Base-by-base conservation (phyloP, 1,284 basidiomycete species). In the Agaricales sp. region DNA sequence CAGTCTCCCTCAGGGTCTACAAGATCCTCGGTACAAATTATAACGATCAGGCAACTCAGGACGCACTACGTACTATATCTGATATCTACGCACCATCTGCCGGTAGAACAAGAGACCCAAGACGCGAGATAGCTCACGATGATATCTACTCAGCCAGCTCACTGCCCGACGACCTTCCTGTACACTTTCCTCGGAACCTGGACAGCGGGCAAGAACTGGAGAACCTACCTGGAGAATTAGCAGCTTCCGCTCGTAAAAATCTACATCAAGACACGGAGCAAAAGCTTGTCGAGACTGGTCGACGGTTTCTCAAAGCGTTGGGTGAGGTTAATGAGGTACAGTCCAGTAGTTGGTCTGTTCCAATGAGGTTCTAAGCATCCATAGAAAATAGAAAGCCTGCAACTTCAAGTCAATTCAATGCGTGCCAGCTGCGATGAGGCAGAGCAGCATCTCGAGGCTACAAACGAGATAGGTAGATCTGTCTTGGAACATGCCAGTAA, bases 401-500 rank as follows among this genome's bases (percentile, higher is more conserved):
- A 92, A 58, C 70, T 70, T 8, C 85, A 92, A 60, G 77, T 93
- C 51, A 69, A 71, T 26, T 77, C 80, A 8, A 93, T 95, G 90
- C 80, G 83, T 47, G 53, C 66, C n/a, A 78, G 81, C 53, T 93
- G 90, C 58, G 85, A 91, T 59, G 79, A 89, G 52, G 88, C 91
- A 1, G 86, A 95, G 59, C 67, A 69, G 1, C 87, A 92, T 51
- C 70, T 96, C 19, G 75, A 77, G 41, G 68, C 81, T 19, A 91
- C 91, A 1, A 87, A 84, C 53, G 78, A 82, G 51, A 80, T 87
- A 0, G 94, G 92, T 57, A 82, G 79, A 53, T 80, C 82, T 43
- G 64, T 97, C n/a, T 73, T 97, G 1, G 90, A 94, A 58, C 80
- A 87, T 23, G 92, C 93, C 0, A 87, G 89, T 43, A 90, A 80